A percentile compares a stretch with the other conserved stretches of the same genome.
Conservation (phyloP, 169 alveolate species). For the Cryptosporidium muris region DNA sequence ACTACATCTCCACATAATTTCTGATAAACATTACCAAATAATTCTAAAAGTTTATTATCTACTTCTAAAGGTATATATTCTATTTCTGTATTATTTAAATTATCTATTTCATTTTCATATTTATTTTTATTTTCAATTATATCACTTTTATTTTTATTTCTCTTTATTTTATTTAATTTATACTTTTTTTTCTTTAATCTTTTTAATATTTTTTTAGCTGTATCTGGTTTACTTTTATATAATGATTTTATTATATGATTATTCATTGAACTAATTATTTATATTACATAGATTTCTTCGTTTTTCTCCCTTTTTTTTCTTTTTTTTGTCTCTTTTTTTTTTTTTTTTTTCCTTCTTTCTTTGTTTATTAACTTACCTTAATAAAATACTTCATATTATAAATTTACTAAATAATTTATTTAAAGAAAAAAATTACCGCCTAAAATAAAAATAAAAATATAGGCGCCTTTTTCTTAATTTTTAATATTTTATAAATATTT, state of each 20-base stretch:
- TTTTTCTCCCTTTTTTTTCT: neutral
- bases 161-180: conserved; percentile 3
- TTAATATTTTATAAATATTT: neutral
- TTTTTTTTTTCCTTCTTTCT: neutral
- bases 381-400: neutral
- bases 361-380: neutral
- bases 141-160: neutral
- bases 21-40: conserved; percentile 41
- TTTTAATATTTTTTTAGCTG: neutral
- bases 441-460: neutral
- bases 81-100: neutral
- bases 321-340: neutral
- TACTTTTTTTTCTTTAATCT: neutral
- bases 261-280: neutral
- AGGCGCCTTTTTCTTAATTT: neutral
- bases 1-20: conserved; percentile 17
- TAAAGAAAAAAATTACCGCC: neutral
- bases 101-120: neutral
- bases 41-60: conserved; percentile 1
- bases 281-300: neutral
- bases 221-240: neutral
- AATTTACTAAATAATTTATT: neutral
- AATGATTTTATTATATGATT: neutral
- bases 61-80: conserved; percentile 8
- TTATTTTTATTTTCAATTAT: neutral